A percentile compares a stretch with the other conserved stretches of the same genome.
These are phyloP conservation scores for Ogataea philodendri DNA, from an alignment of 805 yeast genomes.

Conservation along the genomic window DNA sequence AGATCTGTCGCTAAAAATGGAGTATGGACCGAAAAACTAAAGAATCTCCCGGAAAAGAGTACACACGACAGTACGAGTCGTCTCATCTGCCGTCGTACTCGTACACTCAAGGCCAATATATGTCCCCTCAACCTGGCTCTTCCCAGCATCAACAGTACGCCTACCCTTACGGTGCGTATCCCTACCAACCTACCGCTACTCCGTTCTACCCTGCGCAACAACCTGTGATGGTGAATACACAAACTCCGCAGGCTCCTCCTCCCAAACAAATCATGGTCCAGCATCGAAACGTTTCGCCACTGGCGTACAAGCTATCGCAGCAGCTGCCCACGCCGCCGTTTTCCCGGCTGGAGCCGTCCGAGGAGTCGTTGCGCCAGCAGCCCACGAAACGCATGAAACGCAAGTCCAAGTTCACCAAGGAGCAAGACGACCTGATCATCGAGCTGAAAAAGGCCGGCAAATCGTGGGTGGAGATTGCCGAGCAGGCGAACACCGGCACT, in stretches of 20 bases:
- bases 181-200: not conserved
- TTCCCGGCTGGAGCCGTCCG: conserved; percentile 22
- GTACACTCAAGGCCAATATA: no score
- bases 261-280: conserved; percentile 8
- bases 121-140: not conserved
- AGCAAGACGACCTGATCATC: conserved; percentile 66
- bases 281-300: conserved; percentile 20
- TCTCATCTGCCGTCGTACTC: no score
- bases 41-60: not conserved
- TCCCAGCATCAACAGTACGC: not conserved
- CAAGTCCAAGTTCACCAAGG: conserved; percentile 65
- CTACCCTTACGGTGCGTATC: not conserved
- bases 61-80: not conserved
- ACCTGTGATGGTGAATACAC: conserved; percentile 1
- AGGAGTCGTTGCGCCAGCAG: conserved; percentile 22
- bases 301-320: conserved; percentile 29
- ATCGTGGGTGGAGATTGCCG: conserved; percentile 74
- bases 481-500: conserved; percentile 58
- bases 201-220: conserved; percentile 6
- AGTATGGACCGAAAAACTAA: conserved; percentile 5
- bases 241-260: conserved; percentile 11
- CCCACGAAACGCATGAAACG: conserved; percentile 50
- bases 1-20: conserved; percentile 3
- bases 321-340: conserved; percentile 31
- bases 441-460: conserved; percentile 59